Evolutionary conservation across 768 basidiomycete genomes (phyloP).

Genomic region (Mycena pura): DNA sequence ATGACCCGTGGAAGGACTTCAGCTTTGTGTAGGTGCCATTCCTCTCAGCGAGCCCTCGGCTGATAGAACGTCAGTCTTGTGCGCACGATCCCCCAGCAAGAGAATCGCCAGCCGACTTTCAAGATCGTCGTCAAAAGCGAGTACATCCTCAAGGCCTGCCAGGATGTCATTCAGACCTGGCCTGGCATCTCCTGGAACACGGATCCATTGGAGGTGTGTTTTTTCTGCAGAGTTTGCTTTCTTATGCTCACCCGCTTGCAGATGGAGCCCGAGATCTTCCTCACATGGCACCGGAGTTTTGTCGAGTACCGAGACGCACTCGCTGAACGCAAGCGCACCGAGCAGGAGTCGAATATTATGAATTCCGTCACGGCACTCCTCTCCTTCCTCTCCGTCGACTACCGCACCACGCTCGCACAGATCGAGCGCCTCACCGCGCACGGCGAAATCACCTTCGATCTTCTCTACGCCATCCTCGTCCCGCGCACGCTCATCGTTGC

Average conservation of each 20-base stretch:
- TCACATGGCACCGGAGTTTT: constrained; percentile 59
- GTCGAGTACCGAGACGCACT: constrained; percentile 49
- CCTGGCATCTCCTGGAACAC: constrained; percentile 68
- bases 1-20: constrained; percentile 65
- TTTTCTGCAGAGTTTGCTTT: background rate
- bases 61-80: constrained; percentile 47
- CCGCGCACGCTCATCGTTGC: constrained; percentile 59
- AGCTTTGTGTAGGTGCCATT: constrained; percentile 53
- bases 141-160: constrained; percentile 62
- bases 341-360: constrained; percentile 50
- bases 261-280: constrained; percentile 64
- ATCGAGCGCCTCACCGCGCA: constrained; percentile 57
- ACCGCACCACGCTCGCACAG: constrained; percentile 52
- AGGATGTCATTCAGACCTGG: constrained; percentile 63
- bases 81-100: constrained; percentile 52
- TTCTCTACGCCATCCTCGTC: constrained; percentile 62
- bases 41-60: background rate
- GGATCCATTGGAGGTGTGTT: constrained; percentile 58
- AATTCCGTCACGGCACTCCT: constrained; percentile 58
- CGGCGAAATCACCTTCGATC: constrained; percentile 62
- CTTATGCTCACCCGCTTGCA: constrained; percentile 26
- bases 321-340: constrained; percentile 42
- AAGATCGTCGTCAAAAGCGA: constrained; percentile 64
- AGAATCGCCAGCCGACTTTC: constrained; percentile 51
- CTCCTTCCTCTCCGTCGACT: constrained; percentile 55